Evolutionary conservation across 345 rosid species (phyloP).

Genomic region (Arabis alpina): DNA sequence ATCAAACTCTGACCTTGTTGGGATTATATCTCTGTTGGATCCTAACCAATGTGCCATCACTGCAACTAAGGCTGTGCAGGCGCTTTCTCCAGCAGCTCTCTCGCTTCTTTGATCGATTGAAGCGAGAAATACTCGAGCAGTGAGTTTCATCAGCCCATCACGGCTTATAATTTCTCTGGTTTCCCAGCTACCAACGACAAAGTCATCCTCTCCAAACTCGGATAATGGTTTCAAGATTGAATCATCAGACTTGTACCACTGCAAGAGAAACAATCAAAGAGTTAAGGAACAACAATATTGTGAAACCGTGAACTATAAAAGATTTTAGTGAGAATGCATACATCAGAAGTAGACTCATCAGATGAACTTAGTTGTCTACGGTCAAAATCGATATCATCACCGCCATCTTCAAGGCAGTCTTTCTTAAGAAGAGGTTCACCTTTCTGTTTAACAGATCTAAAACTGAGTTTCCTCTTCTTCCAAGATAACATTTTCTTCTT

Average conservation of each 20-base stretch:
- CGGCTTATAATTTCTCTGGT: slow-evolving; percentile 77
- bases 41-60: slow-evolving; percentile 95
- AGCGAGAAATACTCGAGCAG: slow-evolving; percentile 74
- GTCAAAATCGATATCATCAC: slow-evolving; percentile 98
- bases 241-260: slow-evolving; percentile 78
- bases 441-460: slow-evolving; percentile 81
- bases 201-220: slow-evolving; percentile 91
- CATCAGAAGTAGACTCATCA: slow-evolving; percentile 58
- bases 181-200: slow-evolving; percentile 92
- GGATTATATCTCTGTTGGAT: slow-evolving; percentile 73
- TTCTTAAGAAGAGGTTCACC: slow-evolving; percentile 94
- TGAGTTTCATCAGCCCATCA: slow-evolving; percentile 89
- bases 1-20: slow-evolving; percentile 90
- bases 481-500: slow-evolving; percentile 78
- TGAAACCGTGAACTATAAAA: background rate
- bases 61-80: slow-evolving; percentile 95
- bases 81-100: slow-evolving; percentile 95
- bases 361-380: slow-evolving; percentile 93
- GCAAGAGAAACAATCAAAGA: slow-evolving; percentile 37
- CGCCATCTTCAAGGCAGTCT: slow-evolving; percentile 93
- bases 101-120: slow-evolving; percentile 96
- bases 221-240: slow-evolving; percentile 64
- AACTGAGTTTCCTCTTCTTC: slow-evolving; percentile 92
- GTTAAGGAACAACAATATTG: slow-evolving; percentile 9
- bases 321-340: slow-evolving; percentile 19